A percentile compares a stretch with the other conserved stretches of the same genome.
Evolutionary conservation across 495 filamentous ascomycete genomes (phyloP).

Genomic region (Apodospora peruviana): DNA sequence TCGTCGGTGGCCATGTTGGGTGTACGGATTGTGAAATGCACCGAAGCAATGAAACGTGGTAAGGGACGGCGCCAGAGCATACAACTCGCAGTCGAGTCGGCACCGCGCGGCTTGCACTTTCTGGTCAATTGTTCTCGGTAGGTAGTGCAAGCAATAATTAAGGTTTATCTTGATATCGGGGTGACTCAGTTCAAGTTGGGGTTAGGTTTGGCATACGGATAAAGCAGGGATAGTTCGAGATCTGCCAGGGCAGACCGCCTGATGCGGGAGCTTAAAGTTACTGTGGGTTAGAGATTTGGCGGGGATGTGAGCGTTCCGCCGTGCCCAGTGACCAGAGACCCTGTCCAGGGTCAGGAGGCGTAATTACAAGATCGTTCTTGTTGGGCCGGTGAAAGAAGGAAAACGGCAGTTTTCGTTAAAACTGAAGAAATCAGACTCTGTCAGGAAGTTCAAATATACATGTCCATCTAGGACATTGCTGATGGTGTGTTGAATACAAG

Average conservation of each 20-base stretch:
- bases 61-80: conserved; percentile 21
- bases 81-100: not conserved
- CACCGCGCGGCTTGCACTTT: not conserved
- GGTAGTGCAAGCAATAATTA: not conserved
- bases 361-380: too few species aligned
- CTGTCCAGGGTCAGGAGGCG: too few species aligned
- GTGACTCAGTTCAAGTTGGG: not conserved
- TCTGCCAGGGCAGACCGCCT: not conserved
- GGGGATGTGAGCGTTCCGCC: not conserved
- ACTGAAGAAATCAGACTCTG: too few species aligned
- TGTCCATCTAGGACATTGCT: too few species aligned
- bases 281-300: too few species aligned
- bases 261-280: too few species aligned
- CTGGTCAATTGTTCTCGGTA: too few species aligned
- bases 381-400: too few species aligned
- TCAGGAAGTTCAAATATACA: too few species aligned
- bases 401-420: too few species aligned
- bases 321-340: too few species aligned
- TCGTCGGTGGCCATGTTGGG: not conserved
- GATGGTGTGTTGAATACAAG: too few species aligned
- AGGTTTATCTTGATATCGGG: not conserved
- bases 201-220: not conserved
- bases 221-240: not conserved
- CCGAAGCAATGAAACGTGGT: conserved; percentile 13
- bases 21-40: conserved; percentile 7